Evolutionary conservation across 2,329 filamentous ascomycete genomes (phyloP).

Genomic region (Pseudopyrenochaeta lycopersici): DNA sequence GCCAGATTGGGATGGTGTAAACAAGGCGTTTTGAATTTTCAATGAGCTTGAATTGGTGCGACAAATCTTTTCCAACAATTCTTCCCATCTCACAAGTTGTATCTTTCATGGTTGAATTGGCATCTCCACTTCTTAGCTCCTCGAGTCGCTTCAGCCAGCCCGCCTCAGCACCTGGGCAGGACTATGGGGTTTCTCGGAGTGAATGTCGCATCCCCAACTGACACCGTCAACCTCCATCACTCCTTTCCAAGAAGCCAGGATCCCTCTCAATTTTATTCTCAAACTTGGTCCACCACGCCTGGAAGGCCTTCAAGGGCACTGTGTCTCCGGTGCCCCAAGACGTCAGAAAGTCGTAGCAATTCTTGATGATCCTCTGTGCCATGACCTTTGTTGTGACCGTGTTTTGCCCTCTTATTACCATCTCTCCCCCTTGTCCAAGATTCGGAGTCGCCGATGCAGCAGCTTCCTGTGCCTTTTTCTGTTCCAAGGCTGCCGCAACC

Average conservation of each 20-base stretch:
- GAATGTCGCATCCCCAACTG: too few relatives aligned
- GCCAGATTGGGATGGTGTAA: conserved; percentile 40
- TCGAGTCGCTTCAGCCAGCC: neutral
- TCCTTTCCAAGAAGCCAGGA: conserved; percentile 86
- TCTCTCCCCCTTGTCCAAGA: conserved; percentile 33
- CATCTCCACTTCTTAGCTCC: neutral
- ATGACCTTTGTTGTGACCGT: conserved; percentile 76
- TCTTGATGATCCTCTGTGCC: conserved; percentile 93
- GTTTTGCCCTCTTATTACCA: conserved; percentile 48
- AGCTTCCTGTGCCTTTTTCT: conserved; percentile 59
- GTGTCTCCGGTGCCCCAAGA: conserved; percentile 85
- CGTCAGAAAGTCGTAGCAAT: conserved; percentile 95
- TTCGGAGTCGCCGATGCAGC: conserved; percentile 34
- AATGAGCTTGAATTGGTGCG: neutral
- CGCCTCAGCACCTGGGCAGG: neutral
- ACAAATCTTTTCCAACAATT: too few relatives aligned
- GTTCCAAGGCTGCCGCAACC: conserved; percentile 75
- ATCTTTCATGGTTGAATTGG: neutral
- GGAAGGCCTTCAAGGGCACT: conserved; percentile 92
- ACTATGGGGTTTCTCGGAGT: neutral
- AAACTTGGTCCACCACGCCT: conserved; percentile 98
- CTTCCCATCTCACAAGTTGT: too few relatives aligned
- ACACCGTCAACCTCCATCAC: conserved; percentile 56
- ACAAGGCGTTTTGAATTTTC: conserved; percentile 36
- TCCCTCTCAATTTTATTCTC: conserved; percentile 85